These are phyloP conservation scores for Trifolium repens DNA, from an alignment of 306 rosid genomes.

Conservation along the genomic window DNA sequence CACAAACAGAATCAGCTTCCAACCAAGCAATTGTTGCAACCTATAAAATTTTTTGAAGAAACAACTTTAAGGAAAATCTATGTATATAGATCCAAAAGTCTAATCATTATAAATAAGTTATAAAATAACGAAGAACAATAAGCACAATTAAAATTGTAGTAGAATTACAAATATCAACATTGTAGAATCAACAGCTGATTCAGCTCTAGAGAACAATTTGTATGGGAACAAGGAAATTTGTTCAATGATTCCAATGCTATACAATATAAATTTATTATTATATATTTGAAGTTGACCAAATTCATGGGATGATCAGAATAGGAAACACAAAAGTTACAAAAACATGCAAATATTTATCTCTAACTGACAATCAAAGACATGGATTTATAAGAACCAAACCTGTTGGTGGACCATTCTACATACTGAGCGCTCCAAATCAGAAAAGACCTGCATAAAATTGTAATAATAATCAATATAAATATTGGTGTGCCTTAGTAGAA, in stretches of 20 bases:
- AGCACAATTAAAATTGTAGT: not conserved
- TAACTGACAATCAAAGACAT: conserved; percentile 24
- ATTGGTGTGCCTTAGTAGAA: conserved; percentile 16
- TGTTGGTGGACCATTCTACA: conserved; percentile 98
- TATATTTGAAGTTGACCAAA: conserved; percentile 22
- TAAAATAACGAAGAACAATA: conserved; percentile 3
- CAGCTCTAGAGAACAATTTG: conserved; percentile 18
- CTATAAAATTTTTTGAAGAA: conserved; percentile 54
- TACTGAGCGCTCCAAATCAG: conserved; percentile 94
- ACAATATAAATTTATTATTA: conserved; percentile 25
- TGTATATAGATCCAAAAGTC: conserved; percentile 16
- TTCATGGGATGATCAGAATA: conserved; percentile 23
- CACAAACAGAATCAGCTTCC: conserved; percentile 98
- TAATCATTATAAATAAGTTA: conserved; percentile 18
- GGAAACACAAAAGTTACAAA: conserved; percentile 11
- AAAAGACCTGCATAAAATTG: conserved; percentile 71
- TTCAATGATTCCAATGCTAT: conserved; percentile 13
- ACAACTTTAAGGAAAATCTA: conserved; percentile 23
- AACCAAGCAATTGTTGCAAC: conserved; percentile 99
- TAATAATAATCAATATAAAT: conserved; percentile 29
- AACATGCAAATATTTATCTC: conserved; percentile 1
- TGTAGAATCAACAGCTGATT: conserved; percentile 31
- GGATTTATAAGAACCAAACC: conserved; percentile 57
- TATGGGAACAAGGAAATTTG: conserved; percentile 30
- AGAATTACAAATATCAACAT: conserved; percentile 28